These are phyloP conservation scores for Cladosporium sphaerospermum DNA, from an alignment of 2,329 filamentous ascomycete species.

Conservation along the genomic window DNA sequence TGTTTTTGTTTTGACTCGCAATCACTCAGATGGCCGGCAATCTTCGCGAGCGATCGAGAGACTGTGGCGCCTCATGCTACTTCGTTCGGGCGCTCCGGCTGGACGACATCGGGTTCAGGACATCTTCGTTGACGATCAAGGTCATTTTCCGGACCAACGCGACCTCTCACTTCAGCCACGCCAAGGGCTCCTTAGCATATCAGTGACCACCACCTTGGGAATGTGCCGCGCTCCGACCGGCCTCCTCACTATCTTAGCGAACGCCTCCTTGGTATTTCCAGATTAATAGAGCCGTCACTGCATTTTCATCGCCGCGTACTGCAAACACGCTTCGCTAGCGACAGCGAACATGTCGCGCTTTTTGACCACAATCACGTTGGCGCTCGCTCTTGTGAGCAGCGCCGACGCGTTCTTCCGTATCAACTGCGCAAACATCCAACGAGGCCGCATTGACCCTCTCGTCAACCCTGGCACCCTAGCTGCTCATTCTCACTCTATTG, in stretches of 20 bases:
- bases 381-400: neutral
- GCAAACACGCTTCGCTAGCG: neutral
- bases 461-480: constrained; percentile 28
- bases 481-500: constrained; percentile 30
- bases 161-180: neutral
- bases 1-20: constrained; percentile 3
- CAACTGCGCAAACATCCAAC: constrained; percentile 30
- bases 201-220: neutral
- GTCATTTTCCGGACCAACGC: neutral
- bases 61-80: neutral
- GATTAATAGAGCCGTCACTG: neutral
- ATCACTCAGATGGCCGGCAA: no score
- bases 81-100: neutral
- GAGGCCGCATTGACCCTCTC: constrained; percentile 32
- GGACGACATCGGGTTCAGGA: neutral
- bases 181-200: no score
- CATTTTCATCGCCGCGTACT: neutral
- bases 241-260: neutral
- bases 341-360: constrained; percentile 7
- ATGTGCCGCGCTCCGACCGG: neutral
- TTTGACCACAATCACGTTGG: constrained; percentile 2
- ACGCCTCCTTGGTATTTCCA: no score
- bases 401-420: constrained; percentile 33
- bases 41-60: neutral
- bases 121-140: neutral